A percentile compares a stretch with the other conserved stretches of the same genome.
Conservation (phyloP, 345 rosid species). For the Erodium maritimum region DNA sequence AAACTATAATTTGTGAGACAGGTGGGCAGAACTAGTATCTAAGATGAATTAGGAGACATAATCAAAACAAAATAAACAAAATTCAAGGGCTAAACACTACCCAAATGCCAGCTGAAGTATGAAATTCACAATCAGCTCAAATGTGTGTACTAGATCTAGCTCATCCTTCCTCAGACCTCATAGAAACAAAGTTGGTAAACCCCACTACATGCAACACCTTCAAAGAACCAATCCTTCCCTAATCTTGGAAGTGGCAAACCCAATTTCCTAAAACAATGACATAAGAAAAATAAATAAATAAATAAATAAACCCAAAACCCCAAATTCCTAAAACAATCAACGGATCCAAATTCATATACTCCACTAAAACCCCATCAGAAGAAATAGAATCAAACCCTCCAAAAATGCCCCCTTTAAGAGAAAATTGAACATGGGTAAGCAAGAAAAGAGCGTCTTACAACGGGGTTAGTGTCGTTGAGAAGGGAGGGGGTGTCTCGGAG, state of each 20-base stretch:
- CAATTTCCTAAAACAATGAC: not conserved
- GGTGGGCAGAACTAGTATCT: not conserved
- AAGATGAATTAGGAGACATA: not conserved
- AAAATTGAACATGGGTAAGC: not conserved
- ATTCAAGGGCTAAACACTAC: not conserved
- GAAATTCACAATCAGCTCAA: too few species aligned
- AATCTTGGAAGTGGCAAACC: not conserved
- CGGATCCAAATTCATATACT: not conserved
- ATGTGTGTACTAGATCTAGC: not conserved
- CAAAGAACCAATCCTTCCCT: not conserved
- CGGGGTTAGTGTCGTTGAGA: constrained; percentile 81
- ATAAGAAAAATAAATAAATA: too few species aligned
- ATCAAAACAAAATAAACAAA: not conserved
- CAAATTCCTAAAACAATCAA: not conserved
- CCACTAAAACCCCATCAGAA: not conserved
- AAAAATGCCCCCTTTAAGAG: not conserved
- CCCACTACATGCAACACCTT: not conserved
- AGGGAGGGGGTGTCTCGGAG: constrained; percentile 60
- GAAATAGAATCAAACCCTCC: not conserved
- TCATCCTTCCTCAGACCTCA: too few species aligned
- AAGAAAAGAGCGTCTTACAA: constrained; percentile 31
- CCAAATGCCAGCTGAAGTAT: too few species aligned
- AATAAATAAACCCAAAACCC: too few species aligned
- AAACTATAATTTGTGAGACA: too few species aligned
- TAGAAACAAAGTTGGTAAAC: too few species aligned